Evolutionary conservation across 768 basidiomycete species (phyloP).

Genomic region (Phaeotremella skinneri): DNA sequence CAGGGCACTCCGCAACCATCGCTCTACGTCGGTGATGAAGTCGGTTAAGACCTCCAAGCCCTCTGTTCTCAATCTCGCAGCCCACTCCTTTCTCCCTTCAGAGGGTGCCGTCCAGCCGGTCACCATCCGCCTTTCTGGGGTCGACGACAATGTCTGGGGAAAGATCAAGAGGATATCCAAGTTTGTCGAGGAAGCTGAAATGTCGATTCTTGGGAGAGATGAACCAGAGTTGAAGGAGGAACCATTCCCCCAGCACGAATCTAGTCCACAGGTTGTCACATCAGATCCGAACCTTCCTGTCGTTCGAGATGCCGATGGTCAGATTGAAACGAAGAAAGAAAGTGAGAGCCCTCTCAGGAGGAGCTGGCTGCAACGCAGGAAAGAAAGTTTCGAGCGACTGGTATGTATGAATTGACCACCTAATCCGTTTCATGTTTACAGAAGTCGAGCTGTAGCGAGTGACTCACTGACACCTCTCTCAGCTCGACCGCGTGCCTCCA

Average conservation of each 20-base stretch:
- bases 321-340: background rate
- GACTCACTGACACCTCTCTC: conserved; percentile 16
- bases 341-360: background rate
- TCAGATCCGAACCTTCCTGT: background rate
- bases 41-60: conserved; percentile 5
- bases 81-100: conserved; percentile 25
- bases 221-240: conserved; percentile 24
- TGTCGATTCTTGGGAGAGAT: conserved; percentile 14
- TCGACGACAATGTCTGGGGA: conserved; percentile 33
- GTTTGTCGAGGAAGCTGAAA: conserved; percentile 19
- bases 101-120: conserved; percentile 27
- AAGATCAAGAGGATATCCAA: conserved; percentile 28
- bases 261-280: background rate
- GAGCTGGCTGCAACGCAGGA: background rate
- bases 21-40: background rate
- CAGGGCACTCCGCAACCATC: background rate
- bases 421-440: no score
- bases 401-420: no score
- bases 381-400: background rate
- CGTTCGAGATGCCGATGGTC: background rate
- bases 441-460: no score
- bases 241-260: background rate
- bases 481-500: conserved; percentile 23
- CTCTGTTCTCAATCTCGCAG: conserved; percentile 26
- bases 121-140: conserved; percentile 30